Percentiles rank a stretch among this genome's conserved stretches.
Evolutionary conservation across 305 asterid genomes (phyloP).

Genomic region (Solanum hybrid): DNA sequence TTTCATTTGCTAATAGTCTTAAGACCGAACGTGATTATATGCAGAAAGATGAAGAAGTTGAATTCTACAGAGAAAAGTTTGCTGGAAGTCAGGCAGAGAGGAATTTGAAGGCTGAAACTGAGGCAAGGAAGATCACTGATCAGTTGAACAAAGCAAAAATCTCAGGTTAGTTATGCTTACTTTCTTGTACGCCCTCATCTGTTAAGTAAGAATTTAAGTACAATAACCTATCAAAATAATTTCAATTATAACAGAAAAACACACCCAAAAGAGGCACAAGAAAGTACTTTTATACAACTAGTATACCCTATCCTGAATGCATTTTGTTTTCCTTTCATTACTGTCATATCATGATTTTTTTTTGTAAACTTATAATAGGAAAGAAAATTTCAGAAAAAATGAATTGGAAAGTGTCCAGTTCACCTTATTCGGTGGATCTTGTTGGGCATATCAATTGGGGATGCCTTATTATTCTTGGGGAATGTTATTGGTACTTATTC

Average conservation of each 20-base stretch:
- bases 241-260: not conserved
- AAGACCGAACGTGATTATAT: conserved; percentile 5
- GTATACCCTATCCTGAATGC: not conserved
- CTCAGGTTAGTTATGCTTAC: conserved; percentile 36
- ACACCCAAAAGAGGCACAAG: not conserved
- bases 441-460: not conserved
- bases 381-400: not conserved
- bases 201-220: not conserved
- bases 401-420: not conserved
- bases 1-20: conserved; percentile 10
- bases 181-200: not conserved
- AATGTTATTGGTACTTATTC: not conserved
- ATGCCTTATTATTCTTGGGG: not conserved
- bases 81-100: conserved; percentile 95
- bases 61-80: conserved; percentile 44
- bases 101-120: conserved; percentile 55
- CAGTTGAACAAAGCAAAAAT: conserved; percentile 51
- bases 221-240: not conserved
- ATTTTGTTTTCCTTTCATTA: not conserved
- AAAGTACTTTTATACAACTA: not conserved
- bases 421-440: not conserved
- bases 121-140: conserved; percentile 51
- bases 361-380: not conserved
- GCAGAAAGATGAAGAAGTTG: conserved; percentile 79
- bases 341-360: not conserved